phyloP scores from a whole-genome alignment of 2,329 filamentous ascomycete species.

The Arachnomyces sp. region DNA sequence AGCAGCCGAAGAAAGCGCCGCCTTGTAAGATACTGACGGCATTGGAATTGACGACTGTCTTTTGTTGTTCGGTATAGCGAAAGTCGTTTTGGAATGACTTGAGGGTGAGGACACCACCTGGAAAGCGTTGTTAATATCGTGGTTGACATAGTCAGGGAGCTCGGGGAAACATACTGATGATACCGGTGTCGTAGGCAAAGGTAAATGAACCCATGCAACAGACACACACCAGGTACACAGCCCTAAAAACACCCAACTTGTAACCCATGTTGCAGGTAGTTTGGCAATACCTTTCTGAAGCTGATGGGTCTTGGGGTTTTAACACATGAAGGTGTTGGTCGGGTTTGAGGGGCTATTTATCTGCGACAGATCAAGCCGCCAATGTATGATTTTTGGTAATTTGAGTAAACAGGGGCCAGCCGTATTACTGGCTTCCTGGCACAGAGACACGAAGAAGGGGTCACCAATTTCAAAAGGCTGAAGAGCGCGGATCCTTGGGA shows the following conservation, averaged over 20 bases:
- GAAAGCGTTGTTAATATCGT: conserved; percentile 13
- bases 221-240: conserved; percentile 27
- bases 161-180: conserved; percentile 29
- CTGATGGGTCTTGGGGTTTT: too few relatives aligned
- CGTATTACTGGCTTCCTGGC: too few relatives aligned
- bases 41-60: conserved; percentile 38
- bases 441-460: too few relatives aligned
- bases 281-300: too few relatives aligned
- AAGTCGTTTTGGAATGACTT: conserved; percentile 36
- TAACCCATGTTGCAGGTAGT: conserved; percentile 19
- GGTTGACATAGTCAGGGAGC: too few relatives aligned
- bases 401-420: too few relatives aligned
- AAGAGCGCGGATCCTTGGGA: too few relatives aligned
- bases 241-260: conserved; percentile 27
- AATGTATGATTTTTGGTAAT: too few relatives aligned
- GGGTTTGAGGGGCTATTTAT: too few relatives aligned
- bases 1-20: conserved; percentile 45
- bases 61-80: conserved; percentile 30
- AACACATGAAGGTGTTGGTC: too few relatives aligned
- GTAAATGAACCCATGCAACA: conserved; percentile 33
- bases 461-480: too few relatives aligned
- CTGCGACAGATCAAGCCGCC: too few relatives aligned
- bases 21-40: conserved; percentile 43
- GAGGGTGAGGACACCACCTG: conserved; percentile 39
- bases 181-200: conserved; percentile 32